A percentile compares a stretch with the other conserved stretches of the same genome.
Conservation (phyloP, 73 alveolate genomes). For the Symbiodinium natans region DNA sequence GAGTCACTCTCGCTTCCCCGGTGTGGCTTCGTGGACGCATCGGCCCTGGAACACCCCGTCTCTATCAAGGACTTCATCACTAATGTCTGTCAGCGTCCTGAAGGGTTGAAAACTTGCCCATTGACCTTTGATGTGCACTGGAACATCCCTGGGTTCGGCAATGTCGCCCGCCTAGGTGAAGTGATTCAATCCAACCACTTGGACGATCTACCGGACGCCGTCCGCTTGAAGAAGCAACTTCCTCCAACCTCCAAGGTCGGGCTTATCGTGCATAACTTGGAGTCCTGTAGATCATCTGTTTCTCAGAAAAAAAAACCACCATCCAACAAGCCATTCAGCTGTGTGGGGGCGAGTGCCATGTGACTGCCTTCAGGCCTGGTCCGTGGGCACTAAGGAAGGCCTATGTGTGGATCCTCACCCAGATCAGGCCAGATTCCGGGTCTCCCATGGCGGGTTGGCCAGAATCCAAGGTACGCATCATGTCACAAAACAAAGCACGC, state of each 20-base stretch:
- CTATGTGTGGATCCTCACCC: not conserved
- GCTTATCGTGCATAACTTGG: not conserved
- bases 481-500: not conserved
- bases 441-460: constrained; percentile 19
- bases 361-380: not conserved
- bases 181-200: not conserved
- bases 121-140: not conserved
- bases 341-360: not conserved
- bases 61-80: not conserved
- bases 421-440: not conserved
- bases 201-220: not conserved
- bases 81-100: not conserved
- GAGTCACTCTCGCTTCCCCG: not conserved
- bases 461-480: not conserved
- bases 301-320: not conserved
- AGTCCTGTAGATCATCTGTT: not conserved
- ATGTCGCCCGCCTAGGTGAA: not conserved
- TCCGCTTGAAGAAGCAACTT: not conserved
- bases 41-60: not conserved
- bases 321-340: not conserved
- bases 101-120: not conserved
- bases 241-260: not conserved
- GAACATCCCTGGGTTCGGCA: not conserved
- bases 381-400: constrained; percentile 36
- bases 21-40: not conserved